Percentiles rank a stretch among this genome's conserved stretches.
Evolutionary conservation across 2,329 filamentous ascomycete genomes (phyloP).

Genomic region (Bipolaris sorokiniana): DNA sequence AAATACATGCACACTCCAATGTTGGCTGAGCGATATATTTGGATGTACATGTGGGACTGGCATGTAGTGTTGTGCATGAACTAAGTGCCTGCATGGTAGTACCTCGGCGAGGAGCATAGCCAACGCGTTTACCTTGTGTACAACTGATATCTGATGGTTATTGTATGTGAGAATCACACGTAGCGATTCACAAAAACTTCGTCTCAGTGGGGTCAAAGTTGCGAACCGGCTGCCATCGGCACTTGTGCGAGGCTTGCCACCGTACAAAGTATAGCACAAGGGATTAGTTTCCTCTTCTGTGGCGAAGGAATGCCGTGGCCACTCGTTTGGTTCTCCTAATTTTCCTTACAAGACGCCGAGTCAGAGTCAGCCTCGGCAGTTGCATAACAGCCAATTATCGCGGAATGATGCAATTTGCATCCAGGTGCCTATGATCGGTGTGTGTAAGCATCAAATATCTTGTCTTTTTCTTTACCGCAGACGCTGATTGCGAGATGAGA

Average conservation of each 20-base stretch:
- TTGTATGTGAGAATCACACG: neutral
- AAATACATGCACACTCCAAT: neutral
- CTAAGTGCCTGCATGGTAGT: neutral
- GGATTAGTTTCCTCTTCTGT: slow-evolving; percentile 1
- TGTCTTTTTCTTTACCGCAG: neutral
- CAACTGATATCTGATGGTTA: neutral
- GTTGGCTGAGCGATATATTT: neutral
- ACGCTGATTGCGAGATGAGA: neutral
- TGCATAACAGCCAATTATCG: slow-evolving; percentile 1
- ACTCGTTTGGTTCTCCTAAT: slow-evolving; percentile 1
- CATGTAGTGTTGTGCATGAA: neutral
- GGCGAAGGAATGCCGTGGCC: slow-evolving; percentile 1
- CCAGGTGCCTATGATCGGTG: neutral
- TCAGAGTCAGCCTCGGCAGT: slow-evolving; percentile 5
- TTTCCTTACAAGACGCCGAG: neutral
- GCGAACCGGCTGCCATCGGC: neutral
- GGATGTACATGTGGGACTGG: neutral
- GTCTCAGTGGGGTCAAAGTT: neutral
- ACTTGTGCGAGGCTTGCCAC: neutral
- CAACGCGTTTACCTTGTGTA: neutral
- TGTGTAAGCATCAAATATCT: neutral
- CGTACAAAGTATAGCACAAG: neutral
- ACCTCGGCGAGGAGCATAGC: neutral
- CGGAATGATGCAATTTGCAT: neutral
- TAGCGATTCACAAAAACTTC: neutral